phyloP scores from a whole-genome alignment of 495 filamentous ascomycete genomes.

The Cercophora samala region DNA sequence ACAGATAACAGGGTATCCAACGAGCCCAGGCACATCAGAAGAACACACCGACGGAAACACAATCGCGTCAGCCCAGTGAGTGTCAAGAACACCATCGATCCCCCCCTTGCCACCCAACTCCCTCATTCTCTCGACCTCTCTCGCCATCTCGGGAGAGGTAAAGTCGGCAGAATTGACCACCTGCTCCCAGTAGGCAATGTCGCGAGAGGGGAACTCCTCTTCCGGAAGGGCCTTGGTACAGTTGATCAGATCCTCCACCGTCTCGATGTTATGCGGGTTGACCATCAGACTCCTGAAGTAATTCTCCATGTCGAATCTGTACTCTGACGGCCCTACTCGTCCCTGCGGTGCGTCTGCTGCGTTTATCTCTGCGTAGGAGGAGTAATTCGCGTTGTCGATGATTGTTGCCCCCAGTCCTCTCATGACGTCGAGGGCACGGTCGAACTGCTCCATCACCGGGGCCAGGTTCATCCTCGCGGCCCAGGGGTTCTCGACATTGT shows the following conservation, averaged over 20 bases:
- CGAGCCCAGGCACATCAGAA: not conserved
- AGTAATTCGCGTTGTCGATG: not conserved
- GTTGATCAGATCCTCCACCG: not conserved
- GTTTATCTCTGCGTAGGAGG: not conserved
- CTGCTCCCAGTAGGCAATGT: not conserved
- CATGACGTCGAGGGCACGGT: not conserved
- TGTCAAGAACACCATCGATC: not conserved
- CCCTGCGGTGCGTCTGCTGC: not conserved
- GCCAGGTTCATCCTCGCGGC: not conserved
- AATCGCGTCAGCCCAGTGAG: not conserved
- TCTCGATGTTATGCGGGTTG: not conserved
- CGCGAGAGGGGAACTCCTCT: not conserved
- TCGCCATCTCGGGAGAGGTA: not conserved
- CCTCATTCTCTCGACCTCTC: not conserved
- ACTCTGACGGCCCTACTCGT: not conserved
- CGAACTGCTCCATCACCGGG: not conserved
- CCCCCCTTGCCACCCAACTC: not conserved
- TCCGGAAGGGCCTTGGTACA: not conserved
- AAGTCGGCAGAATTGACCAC: not conserved
- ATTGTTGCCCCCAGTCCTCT: not conserved
- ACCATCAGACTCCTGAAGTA: not conserved
- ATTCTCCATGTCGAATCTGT: not conserved
- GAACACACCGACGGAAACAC: not conserved
- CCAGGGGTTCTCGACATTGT: not conserved
- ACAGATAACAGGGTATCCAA: not conserved